Evolutionary conservation across 2,329 filamentous ascomycete species (phyloP), one percentile per base, ranked within the genome.

Genomic region (Leptographium radiaticola): DNA sequence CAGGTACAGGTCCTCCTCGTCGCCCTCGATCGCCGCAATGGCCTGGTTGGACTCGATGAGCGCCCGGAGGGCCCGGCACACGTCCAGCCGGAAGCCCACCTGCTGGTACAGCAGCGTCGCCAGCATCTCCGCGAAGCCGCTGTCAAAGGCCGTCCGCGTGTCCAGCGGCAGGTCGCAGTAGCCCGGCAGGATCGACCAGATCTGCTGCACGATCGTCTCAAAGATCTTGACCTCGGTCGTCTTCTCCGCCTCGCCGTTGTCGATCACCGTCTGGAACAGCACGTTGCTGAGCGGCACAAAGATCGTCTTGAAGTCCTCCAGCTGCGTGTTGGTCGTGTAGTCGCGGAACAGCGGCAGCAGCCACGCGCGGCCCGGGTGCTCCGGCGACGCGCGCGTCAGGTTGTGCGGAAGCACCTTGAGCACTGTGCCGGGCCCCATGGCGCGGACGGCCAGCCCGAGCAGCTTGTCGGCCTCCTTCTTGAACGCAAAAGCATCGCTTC

Each of bases 141-240:
- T 88, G 63, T 97, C 89, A 62, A 98, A 94, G 1, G 87, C 76
- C 58, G 83, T 74, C 6, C 69, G 71, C 44, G 91, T 65, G 64
- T 98, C 93, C 39, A 95, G 70, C 1, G 93, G 91, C 53, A 96
- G 73, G 65, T 96, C 89, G 67, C 93, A 97, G 71, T 96, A 98
- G 1, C 93, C 93, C 0, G 93, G 91, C 16, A 98, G 76, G 51
- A 87, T 84, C 0, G 88, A 89, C 93, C 93, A 98, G 44, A 91
- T 90, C 65, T 98, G 93, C 61, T 94, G 86, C 10, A 98, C 88
- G 6, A 98, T 75, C 0, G 93, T 97, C 70, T 98, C 91, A 66
- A 93, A 98, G 56, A 98, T 94, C 75, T 98, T 98, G 65, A 93
- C 80, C 67, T 97, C 89, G 78, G 95, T 90, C 0, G 89, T 93